phyloP scores from a whole-genome alignment of 352 stramenopile genomes.

The Hyaloperonospora arabidopsidis region DNA sequence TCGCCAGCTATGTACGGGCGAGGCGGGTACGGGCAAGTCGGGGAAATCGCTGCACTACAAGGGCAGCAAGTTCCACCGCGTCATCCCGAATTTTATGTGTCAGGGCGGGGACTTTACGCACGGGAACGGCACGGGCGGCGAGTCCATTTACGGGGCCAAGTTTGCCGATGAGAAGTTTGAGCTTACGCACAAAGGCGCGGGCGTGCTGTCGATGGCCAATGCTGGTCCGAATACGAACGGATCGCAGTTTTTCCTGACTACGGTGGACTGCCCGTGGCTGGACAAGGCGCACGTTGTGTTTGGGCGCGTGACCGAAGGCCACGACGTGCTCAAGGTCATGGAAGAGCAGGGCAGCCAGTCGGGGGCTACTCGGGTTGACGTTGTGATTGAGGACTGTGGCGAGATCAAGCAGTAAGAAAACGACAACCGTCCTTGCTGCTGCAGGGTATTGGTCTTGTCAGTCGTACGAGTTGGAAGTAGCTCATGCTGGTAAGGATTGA shows the following conservation, averaged over 20 bases:
- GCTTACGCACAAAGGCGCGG: constrained; percentile 86
- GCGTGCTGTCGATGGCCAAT: constrained; percentile 95
- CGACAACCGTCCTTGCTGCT: no score
- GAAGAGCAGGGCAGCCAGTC: constrained; percentile 89
- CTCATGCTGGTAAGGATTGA: no score
- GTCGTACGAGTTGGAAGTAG: no score
- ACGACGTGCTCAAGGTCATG: constrained; percentile 95
- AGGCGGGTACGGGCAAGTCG: constrained; percentile 85
- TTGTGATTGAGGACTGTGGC: constrained; percentile 96
- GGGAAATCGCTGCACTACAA: constrained; percentile 85
- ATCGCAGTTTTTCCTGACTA: constrained; percentile 97
- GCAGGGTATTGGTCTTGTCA: no score
- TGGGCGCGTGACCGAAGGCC: constrained; percentile 87
- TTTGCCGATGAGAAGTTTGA: constrained; percentile 96
- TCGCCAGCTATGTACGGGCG: constrained; percentile 93
- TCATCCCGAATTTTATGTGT: constrained; percentile 92
- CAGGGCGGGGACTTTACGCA: constrained; percentile 96
- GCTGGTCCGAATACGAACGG: constrained; percentile 95
- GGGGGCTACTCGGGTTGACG: constrained; percentile 70
- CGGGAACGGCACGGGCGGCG: constrained; percentile 80
- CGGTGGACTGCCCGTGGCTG: constrained; percentile 86
- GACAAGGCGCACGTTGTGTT: constrained; percentile 90
- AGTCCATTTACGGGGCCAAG: constrained; percentile 92
- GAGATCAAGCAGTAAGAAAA: constrained; percentile 65
- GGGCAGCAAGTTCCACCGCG: constrained; percentile 87